Conservation (phyloP, 176 grass and related monocot species). For the Tuctoria greenei region DNA sequence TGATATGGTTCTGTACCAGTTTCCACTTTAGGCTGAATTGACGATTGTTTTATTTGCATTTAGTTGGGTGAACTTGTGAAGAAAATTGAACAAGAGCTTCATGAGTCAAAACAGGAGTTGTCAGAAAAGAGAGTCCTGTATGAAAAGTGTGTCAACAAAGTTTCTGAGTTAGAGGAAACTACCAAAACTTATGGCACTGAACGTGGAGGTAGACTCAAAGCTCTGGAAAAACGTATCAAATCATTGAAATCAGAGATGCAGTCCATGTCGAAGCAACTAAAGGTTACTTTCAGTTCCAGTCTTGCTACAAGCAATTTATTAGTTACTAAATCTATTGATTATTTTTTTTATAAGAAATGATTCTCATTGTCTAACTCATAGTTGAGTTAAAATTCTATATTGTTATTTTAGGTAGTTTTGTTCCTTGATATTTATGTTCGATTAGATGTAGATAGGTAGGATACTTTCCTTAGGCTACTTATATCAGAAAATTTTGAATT, state of each 20-base stretch:
- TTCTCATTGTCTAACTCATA: conserved; percentile 23
- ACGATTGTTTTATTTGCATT: conserved; percentile 36
- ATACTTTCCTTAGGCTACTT: conserved; percentile 4
- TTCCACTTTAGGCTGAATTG: conserved; percentile 21
- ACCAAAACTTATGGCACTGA: conserved; percentile 82
- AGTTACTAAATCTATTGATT: background rate
- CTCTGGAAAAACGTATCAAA: conserved; percentile 81
- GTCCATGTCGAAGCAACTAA: conserved; percentile 75
- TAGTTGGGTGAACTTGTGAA: conserved; percentile 85
- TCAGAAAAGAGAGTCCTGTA: conserved; percentile 64
- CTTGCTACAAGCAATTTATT: background rate
- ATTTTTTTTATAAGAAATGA: background rate
- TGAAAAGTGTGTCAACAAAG: conserved; percentile 57
- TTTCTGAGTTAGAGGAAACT: conserved; percentile 71
- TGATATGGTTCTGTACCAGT: conserved; percentile 12
- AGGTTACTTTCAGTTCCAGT: conserved; percentile 59
- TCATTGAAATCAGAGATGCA: conserved; percentile 88
- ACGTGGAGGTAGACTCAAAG: conserved; percentile 82
- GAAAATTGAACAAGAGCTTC: conserved; percentile 81
- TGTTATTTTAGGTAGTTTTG: background rate
- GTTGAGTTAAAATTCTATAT: background rate
- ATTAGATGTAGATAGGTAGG: conserved; percentile 10
- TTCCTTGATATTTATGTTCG: conserved; percentile 11
- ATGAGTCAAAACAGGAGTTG: conserved; percentile 60
- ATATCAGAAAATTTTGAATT: background rate